These are phyloP conservation scores for Marasmius sp. DNA, from an alignment of 1,284 basidiomycete genomes.

Conservation along the genomic window DNA sequence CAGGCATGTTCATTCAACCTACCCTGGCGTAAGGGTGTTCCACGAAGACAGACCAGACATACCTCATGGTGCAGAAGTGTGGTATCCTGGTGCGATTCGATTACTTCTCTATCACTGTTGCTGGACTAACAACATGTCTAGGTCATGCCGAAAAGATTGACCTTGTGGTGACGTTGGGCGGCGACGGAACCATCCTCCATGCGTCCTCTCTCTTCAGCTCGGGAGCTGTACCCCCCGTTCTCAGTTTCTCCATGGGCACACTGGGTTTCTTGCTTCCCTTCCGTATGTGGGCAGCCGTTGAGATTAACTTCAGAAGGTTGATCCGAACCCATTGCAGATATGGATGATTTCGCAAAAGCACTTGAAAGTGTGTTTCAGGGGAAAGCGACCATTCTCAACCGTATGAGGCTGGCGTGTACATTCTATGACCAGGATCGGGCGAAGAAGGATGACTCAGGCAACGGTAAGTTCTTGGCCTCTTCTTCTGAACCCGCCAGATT, in stretches of 20 bases:
- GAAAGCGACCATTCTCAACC: conserved; percentile 77
- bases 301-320: background rate
- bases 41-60: conserved; percentile 73
- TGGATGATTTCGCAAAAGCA: conserved; percentile 78
- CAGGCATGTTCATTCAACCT: conserved; percentile 64
- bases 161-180: conserved; percentile 89
- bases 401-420: conserved; percentile 84
- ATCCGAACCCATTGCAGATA: conserved; percentile 46
- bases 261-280: conserved; percentile 94
- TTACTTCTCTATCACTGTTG: conserved; percentile 4
- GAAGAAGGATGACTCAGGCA: conserved; percentile 52
- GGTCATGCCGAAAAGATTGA: conserved; percentile 67
- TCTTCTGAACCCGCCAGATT: background rate
- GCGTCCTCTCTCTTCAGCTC: conserved; percentile 90
- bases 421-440: conserved; percentile 66
- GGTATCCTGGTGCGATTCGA: conserved; percentile 53
- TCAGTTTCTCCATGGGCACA: conserved; percentile 96
- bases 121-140: conserved; percentile 21
- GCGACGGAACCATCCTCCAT: conserved; percentile 95
- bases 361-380: conserved; percentile 76
- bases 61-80: conserved; percentile 62
- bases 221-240: conserved; percentile 89
- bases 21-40: conserved; percentile 74
- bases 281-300: conserved; percentile 53
- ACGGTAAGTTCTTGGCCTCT: conserved; percentile 44